Evolutionary conservation across 768 basidiomycete genomes (phyloP), one percentile per base, ranked within the genome.

Genomic region (Lactifluus hygrophoroides): DNA sequence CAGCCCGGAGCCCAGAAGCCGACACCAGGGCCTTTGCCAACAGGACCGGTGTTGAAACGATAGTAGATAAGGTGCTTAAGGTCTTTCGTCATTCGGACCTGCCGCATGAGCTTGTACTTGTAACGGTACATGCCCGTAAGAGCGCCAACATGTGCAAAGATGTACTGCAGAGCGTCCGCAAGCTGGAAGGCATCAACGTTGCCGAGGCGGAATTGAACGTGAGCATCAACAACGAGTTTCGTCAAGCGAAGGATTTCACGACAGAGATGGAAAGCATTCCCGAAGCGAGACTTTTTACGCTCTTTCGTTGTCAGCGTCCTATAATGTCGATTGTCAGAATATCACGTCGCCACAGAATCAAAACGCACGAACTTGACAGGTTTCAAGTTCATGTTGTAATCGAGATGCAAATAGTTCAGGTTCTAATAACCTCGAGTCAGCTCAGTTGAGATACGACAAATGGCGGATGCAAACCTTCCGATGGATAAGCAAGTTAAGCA

Each of bases 1-100:
- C 96, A 99, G 37, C 96, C 96, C 34, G 96, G 96, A 49, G 94
- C 94, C 96, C 96, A 99, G 80, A 99, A 98, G 57, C 96, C 96
- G 68, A 90, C 92, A 65, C 96, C 96, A 49, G 96, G 96, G 65
- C 96, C 96, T 72, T 99, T 99, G 23, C 96, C 96, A 49, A 99
- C 96, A 61, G 96, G 96, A 61, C 96, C 96, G 42, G 96, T 98
- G 77, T 99, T 99, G 83, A 99, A 99, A 60, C 94, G 90, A 69
- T 95, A 95, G 77, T 95, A 95, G 73, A 96, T 94, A 66, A 97
- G 75, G 69, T 97, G 94, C 79, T 99, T 99, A 71, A 98, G 72
- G 71, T 98, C 96, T 81, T 98, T 99, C 66, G 93, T 96, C 94
- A 95, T 95, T 63, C 96, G 88, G 38, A 99, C 94, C 84, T 99